Conservation (phyloP, 2,329 filamentous ascomycete species). For the Penicillium sp. region DNA sequence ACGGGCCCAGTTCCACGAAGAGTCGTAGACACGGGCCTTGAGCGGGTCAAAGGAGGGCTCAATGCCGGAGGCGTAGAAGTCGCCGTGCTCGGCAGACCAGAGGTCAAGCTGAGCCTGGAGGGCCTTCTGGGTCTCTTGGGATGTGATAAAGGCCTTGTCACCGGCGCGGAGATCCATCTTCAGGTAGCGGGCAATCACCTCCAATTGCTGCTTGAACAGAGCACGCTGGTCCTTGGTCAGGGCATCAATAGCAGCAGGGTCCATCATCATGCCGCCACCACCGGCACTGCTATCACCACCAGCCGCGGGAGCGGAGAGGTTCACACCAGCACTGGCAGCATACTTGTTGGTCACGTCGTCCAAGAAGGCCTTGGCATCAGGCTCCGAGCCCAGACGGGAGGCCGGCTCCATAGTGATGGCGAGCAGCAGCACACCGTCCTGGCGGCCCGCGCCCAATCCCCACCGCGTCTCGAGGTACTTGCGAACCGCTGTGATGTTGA, state of each 20-base stretch:
- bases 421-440: slow-evolving; percentile 87
- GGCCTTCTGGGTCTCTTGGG: slow-evolving; percentile 82
- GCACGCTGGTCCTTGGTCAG: slow-evolving; percentile 95
- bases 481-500: slow-evolving; percentile 94
- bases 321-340: slow-evolving; percentile 81
- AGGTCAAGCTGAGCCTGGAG: slow-evolving; percentile 93
- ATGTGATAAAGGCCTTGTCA: slow-evolving; percentile 87
- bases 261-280: slow-evolving; percentile 96
- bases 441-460: slow-evolving; percentile 83
- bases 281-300: slow-evolving; percentile 74
- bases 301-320: slow-evolving; percentile 72
- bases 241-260: slow-evolving; percentile 93
- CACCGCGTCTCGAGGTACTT: slow-evolving; percentile 96
- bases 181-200: slow-evolving; percentile 91
- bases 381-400: slow-evolving; percentile 84
- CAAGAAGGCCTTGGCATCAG: slow-evolving; percentile 89
- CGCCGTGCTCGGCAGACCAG: slow-evolving; percentile 94
- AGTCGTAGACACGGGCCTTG: slow-evolving; percentile 96
- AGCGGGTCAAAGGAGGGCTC: slow-evolving; percentile 91
- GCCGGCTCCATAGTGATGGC: slow-evolving; percentile 93
- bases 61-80: slow-evolving; percentile 93
- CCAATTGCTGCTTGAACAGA: slow-evolving; percentile 97
- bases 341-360: slow-evolving; percentile 91
- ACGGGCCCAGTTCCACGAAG: slow-evolving; percentile 98
- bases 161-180: slow-evolving; percentile 97